These are phyloP conservation scores for Boletus austroedulis DNA, from an alignment of 1,284 basidiomycete species.

Conservation along the genomic window DNA sequence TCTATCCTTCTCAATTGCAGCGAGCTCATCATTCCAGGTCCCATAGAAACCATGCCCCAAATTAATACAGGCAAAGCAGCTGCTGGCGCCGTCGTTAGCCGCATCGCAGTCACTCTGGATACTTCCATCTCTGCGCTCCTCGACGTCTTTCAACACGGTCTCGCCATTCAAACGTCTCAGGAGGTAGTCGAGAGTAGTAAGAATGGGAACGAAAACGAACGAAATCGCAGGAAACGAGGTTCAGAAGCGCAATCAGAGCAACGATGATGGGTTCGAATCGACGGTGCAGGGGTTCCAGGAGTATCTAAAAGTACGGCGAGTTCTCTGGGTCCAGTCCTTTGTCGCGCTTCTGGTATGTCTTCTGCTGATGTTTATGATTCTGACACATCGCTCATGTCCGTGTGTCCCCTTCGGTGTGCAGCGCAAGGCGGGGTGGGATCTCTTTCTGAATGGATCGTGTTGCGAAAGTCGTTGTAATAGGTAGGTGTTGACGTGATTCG, in stretches of 20 bases:
- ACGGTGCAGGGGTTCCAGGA: constrained; percentile 26
- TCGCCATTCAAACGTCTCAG: background rate
- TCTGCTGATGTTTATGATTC: background rate
- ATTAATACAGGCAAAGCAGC: constrained; percentile 18
- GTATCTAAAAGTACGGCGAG: constrained; percentile 21
- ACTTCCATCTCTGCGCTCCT: constrained; percentile 20
- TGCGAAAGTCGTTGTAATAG: constrained; percentile 47
- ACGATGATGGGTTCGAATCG: constrained; percentile 23
- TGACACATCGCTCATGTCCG: background rate
- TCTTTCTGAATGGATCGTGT: constrained; percentile 37
- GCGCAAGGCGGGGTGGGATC: constrained; percentile 14
- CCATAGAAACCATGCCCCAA: constrained; percentile 14
- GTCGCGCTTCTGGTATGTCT: constrained; percentile 14
- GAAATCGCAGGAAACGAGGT: background rate
- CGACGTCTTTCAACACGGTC: constrained; percentile 17
- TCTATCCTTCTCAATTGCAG: background rate
- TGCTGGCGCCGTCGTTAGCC: background rate
- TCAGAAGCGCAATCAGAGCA: background rate
- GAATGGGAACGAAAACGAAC: background rate
- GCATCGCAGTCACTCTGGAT: constrained; percentile 8
- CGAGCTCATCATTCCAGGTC: constrained; percentile 1
- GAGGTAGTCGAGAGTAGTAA: background rate
- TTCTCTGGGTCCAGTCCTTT: constrained; percentile 8
- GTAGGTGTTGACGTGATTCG: constrained; percentile 31
- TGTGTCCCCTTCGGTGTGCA: background rate